phyloP scores from a whole-genome alignment of 2,329 filamentous ascomycete genomes.

The Claviceps africana region DNA sequence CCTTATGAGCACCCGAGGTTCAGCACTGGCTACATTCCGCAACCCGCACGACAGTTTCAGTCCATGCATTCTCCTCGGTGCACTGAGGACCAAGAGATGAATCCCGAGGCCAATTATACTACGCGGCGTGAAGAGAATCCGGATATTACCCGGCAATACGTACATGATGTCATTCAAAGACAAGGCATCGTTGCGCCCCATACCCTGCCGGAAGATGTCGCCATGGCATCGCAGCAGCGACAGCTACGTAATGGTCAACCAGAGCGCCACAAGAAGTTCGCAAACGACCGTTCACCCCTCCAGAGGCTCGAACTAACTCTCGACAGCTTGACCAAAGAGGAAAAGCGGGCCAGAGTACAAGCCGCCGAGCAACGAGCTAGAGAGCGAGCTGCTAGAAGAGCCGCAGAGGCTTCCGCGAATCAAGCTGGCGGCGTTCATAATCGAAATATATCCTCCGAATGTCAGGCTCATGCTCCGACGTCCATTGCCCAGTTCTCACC shows the following conservation, averaged over 20 bases:
- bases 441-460: slow-evolving; percentile 8
- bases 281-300: slow-evolving; percentile 74
- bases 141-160: slow-evolving; percentile 6
- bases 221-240: slow-evolving; percentile 20
- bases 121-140: slow-evolving; percentile 6
- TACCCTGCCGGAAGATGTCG: slow-evolving; percentile 9
- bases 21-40: slow-evolving; percentile 6
- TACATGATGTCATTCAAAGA: slow-evolving; percentile 11
- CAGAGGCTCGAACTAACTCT: slow-evolving; percentile 87
- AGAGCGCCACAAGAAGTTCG: slow-evolving; percentile 45
- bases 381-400: slow-evolving; percentile 38
- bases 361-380: slow-evolving; percentile 65
- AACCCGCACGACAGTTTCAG: not conserved
- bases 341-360: slow-evolving; percentile 73
- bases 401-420: slow-evolving; percentile 12
- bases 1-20: slow-evolving; percentile 12
- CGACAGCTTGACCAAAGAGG: slow-evolving; percentile 87
- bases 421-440: slow-evolving; percentile 12
- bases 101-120: slow-evolving; percentile 13
- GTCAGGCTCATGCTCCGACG: not conserved
- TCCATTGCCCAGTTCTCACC: not conserved
- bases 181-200: slow-evolving; percentile 9
- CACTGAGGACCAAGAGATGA: slow-evolving; percentile 12
- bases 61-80: not conserved
- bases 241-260: slow-evolving; percentile 24